phyloP scores from a whole-genome alignment of 2,329 filamentous ascomycete genomes.

The Aspergillus fijiensis region DNA sequence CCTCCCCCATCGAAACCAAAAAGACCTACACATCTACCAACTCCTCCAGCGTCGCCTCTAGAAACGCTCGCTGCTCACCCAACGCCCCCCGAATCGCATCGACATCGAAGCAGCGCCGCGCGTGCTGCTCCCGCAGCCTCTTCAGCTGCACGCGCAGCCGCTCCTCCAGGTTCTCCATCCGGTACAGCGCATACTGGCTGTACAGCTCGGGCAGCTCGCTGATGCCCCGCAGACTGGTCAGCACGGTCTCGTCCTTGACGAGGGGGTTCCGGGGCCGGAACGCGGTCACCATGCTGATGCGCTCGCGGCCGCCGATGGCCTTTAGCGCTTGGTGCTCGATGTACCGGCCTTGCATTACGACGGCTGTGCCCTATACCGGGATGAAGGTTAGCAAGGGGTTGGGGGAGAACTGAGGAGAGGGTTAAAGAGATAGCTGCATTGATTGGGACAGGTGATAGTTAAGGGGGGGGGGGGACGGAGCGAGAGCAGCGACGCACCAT shows the following conservation, averaged over 20 bases:
- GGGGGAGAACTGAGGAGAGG: no score
- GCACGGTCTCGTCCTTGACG: constrained; percentile 57
- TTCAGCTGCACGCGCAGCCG: constrained; percentile 50
- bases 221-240: constrained; percentile 58
- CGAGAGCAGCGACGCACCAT: constrained; percentile 1
- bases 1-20: no score
- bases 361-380: constrained; percentile 39
- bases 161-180: constrained; percentile 59
- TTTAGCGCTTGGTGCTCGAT: constrained; percentile 62
- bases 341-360: constrained; percentile 64
- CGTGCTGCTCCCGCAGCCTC: constrained; percentile 28
- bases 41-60: constrained; percentile 40
- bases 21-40: constrained; percentile 8
- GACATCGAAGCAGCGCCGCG: constrained; percentile 24
- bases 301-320: constrained; percentile 56
- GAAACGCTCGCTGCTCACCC: constrained; percentile 32
- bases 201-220: constrained; percentile 58
- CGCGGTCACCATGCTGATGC: constrained; percentile 63
- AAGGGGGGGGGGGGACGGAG: no score
- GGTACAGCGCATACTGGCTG: constrained; percentile 58
- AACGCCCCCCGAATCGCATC: constrained; percentile 32
- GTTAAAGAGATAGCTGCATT: no score
- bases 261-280: constrained; percentile 58
- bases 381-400: no score
- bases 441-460: no score